These are phyloP conservation scores for Ensete glaucum DNA, from an alignment of 176 grass and related monocot species.

Conservation along the genomic window DNA sequence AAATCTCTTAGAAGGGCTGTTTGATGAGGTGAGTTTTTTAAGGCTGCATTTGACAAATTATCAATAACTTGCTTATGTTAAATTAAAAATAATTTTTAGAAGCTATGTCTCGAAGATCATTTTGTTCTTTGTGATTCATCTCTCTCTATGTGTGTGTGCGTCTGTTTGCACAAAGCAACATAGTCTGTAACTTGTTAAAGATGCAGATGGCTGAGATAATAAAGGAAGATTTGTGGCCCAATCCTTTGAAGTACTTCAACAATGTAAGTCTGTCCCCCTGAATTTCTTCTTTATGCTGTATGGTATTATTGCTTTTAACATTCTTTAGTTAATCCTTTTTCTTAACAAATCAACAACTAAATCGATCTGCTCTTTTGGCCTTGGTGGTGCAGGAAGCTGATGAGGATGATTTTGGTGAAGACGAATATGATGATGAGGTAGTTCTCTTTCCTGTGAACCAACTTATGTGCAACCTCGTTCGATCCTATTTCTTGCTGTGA, in stretches of 20 bases:
- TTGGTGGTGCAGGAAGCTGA: conserved; percentile 1
- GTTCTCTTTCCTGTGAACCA: not conserved
- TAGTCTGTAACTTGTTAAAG: not conserved
- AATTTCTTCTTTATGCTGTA: not conserved
- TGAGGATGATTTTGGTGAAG: conserved; percentile 9
- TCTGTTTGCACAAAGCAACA: not conserved
- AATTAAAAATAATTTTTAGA: not conserved
- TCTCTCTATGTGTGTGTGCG: not conserved
- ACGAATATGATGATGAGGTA: conserved; percentile 11
- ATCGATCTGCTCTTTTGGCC: not conserved
- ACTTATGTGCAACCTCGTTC: not conserved
- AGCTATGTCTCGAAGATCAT: too few relatives aligned
- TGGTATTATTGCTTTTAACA: not conserved
- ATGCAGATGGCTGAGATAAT: conserved; percentile 36
- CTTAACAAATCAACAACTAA: not conserved
- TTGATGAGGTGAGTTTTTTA: conserved; percentile 15
- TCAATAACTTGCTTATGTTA: not conserved
- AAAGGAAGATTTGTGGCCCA: conserved; percentile 41
- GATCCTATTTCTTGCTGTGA: not conserved
- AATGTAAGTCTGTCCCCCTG: conserved; percentile 18
- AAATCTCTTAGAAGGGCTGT: conserved; percentile 14
- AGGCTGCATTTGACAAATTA: not conserved
- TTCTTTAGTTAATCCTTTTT: not conserved
- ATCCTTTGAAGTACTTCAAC: conserved; percentile 35
- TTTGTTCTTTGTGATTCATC: not conserved